phyloP scores from a whole-genome alignment of 1,284 basidiomycete species.

The Cryptococcus wingfieldii region DNA sequence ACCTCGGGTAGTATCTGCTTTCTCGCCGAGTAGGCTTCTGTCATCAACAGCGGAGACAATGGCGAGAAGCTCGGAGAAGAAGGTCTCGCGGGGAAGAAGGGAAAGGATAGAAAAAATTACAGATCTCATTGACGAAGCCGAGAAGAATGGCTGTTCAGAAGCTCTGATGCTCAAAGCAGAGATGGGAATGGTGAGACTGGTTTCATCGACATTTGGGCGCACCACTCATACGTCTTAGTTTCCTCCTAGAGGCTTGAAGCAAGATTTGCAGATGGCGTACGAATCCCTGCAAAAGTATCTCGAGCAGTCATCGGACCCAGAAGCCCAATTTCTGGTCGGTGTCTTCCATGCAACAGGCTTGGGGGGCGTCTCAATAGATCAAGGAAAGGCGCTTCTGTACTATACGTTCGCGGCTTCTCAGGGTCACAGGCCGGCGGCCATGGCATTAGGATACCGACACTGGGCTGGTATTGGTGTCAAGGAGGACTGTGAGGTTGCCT shows the following conservation, averaged over 20 bases:
- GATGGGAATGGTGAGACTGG: conserved; percentile 62
- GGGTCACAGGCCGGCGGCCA: conserved; percentile 79
- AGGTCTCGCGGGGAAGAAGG: conserved; percentile 37
- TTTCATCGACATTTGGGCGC: neutral
- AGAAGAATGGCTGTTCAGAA: conserved; percentile 69
- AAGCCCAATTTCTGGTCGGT: conserved; percentile 75
- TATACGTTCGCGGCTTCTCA: conserved; percentile 90
- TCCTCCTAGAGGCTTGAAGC: conserved; percentile 39
- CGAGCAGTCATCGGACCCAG: conserved; percentile 59
- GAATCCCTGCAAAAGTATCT: conserved; percentile 51
- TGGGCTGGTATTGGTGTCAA: conserved; percentile 90
- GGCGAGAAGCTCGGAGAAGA: conserved; percentile 26
- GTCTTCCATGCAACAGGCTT: conserved; percentile 87
- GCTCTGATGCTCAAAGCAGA: conserved; percentile 68
- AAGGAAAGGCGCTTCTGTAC: conserved; percentile 70
- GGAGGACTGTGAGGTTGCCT: conserved; percentile 74
- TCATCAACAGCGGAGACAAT: conserved; percentile 48
- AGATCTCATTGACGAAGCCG: conserved; percentile 70
- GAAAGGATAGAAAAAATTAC: conserved; percentile 64
- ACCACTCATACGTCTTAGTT: conserved; percentile 25
- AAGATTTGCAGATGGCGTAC: conserved; percentile 36
- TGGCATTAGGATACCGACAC: conserved; percentile 90
- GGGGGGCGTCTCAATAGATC: conserved; percentile 55
- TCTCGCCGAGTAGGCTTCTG: conserved; percentile 60
- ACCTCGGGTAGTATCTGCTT: conserved; percentile 23